Percentiles rank a stretch among this genome's conserved stretches.
phyloP scores from a whole-genome alignment of 495 filamentous ascomycete genomes.

The Xylaria scruposa region DNA sequence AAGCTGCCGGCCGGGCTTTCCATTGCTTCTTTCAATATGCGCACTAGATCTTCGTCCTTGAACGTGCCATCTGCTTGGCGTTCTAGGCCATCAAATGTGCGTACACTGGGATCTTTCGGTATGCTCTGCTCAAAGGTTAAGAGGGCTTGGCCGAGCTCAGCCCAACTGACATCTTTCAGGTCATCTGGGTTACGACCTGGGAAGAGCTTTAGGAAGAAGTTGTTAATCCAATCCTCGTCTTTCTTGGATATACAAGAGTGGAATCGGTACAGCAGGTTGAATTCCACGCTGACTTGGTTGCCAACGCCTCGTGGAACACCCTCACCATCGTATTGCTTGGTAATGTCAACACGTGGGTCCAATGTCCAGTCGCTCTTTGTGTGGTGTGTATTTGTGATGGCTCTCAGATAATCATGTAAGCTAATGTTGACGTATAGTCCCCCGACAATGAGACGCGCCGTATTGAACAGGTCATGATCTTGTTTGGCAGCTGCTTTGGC shows the following conservation, averaged over 20 bases:
- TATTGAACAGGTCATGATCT: constrained; percentile 83
- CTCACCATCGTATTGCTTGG: constrained; percentile 55
- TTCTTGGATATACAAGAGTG: constrained; percentile 70
- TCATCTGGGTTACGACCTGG: constrained; percentile 60
- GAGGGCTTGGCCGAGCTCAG: constrained; percentile 45
- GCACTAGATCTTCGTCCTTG: constrained; percentile 66
- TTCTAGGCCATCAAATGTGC: constrained; percentile 66
- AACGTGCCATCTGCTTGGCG: constrained; percentile 62
- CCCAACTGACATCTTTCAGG: constrained; percentile 55
- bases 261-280: constrained; percentile 77
- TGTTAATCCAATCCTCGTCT: constrained; percentile 72
- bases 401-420: constrained; percentile 79
- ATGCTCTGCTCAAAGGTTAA: constrained; percentile 57
- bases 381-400: constrained; percentile 78
- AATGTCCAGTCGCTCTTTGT: constrained; percentile 76
- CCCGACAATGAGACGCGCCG: constrained; percentile 72
- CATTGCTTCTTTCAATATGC: constrained; percentile 66
- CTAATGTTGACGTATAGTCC: constrained; percentile 81
- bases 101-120: constrained; percentile 61
- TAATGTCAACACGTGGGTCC: constrained; percentile 69
- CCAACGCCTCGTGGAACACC: constrained; percentile 69
- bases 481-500: constrained; percentile 58
- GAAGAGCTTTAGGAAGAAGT: constrained; percentile 65
- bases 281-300: constrained; percentile 81
- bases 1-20: constrained; percentile 61